Conservation (phyloP, 306 rosid genomes). For the Glycine latifolia region DNA sequence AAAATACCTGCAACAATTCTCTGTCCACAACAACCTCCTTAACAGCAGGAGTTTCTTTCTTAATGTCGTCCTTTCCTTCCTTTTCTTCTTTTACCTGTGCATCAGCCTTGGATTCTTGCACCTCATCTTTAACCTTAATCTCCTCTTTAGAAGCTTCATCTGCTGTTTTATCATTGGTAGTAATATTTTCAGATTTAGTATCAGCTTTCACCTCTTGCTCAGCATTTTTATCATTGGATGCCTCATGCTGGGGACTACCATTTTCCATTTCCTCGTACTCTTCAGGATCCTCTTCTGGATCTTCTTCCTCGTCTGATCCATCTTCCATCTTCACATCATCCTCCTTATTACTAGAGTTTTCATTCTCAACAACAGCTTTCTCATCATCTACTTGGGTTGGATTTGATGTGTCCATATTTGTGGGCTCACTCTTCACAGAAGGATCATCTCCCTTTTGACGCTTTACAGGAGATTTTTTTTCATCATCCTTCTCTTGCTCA, state of each 20-base stretch:
- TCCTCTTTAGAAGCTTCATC: conserved; percentile 56
- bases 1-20: conserved; percentile 82
- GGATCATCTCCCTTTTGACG: conserved; percentile 66
- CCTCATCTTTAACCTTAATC: conserved; percentile 53
- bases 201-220: conserved; percentile 49
- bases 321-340: conserved; percentile 74
- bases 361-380: conserved; percentile 53
- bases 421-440: conserved; percentile 59
- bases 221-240: conserved; percentile 55
- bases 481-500: conserved; percentile 56
- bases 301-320: conserved; percentile 76
- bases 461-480: conserved; percentile 54
- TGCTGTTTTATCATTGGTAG: conserved; percentile 51
- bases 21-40: conserved; percentile 72
- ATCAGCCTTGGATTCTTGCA: conserved; percentile 54
- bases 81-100: conserved; percentile 49
- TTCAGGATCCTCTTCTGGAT: conserved; percentile 92
- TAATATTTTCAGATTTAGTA: conserved; percentile 54
- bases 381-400: conserved; percentile 54
- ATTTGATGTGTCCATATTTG: conserved; percentile 51
- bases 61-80: conserved; percentile 59
- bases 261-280: conserved; percentile 80
- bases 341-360: conserved; percentile 49
- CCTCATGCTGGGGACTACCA: conserved; percentile 57
- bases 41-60: conserved; percentile 59